Base-by-base conservation (phyloP, 768 basidiomycete genomes). In the Kondoa malvinella region DNA sequence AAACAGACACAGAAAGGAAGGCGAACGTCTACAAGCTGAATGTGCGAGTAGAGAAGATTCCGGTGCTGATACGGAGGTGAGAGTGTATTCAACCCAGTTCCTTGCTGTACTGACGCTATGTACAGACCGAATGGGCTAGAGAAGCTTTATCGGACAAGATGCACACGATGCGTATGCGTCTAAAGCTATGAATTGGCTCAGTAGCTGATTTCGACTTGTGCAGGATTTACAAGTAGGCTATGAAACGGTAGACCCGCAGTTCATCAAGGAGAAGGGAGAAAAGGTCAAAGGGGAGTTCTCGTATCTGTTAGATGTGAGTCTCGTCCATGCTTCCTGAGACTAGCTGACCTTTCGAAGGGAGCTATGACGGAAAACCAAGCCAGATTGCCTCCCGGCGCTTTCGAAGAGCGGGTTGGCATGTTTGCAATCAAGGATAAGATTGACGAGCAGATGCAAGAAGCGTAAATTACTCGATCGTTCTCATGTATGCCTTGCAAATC, bases 141-240 rank as follows among this genome's bases (percentile, higher is more conserved):
- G 21, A 50, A 50, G 40, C 40, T 50, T 21, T 50, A 50, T 50
- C 8, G 40, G 21, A 50, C 40, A 21, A 50, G 40, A 21, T 50
- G 40, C 21, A 50, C 40, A 50, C 40, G 40, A 50, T 50, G 40
- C 21, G 40, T 50, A 50, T 8, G 40, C 21, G 12, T 50, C 21
- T 21, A 21, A 8, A 8, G 8, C 40, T 21, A 50, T 21, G 40
- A 50, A 8, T 50, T 50, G 12, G 40, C 40, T 50, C 40, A 50
- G 21, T 21, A 50, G 40, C 8, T n/a, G n/a, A n/a, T n/a, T n/a
- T n/a, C n/a, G n/a, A n/a, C n/a, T n/a, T n/a, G 21, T 50, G 21
- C 40, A 50, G 40, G 61, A 63, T 33, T n/a, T 63, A 33, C 61
- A 27, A 3, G 61, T 63, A 21, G 61, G 61, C 64, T 65, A 56